Base-by-base conservation (phyloP, 305 asterid species). In the Rubia tinctorum region DNA sequence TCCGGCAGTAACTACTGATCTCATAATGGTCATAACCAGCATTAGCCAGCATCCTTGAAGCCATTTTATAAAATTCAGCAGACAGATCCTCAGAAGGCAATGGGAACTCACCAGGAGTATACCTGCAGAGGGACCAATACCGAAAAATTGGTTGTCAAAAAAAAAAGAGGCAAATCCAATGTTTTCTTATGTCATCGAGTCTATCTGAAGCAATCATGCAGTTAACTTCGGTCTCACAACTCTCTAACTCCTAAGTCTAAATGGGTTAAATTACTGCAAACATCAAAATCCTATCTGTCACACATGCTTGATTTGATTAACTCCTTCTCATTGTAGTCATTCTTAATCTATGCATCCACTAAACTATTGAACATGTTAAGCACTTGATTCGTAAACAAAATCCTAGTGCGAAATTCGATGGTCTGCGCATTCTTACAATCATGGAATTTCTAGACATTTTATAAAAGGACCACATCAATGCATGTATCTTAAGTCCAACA, bases 1-100 rank as follows among this genome's bases (percentile, higher is more conserved):
- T 80, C 82, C 81, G 90, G 89, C 93, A 76, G 85, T 90, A 91
- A 74, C 99, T 94, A 68, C 99, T 94, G 74, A 94, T 89, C 82
- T 94, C 99, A 20, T 91, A 94, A 78, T 94, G 99, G 63, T 88
- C 87, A 71, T 88, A 94, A 60, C 96, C 97, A 61, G 93, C 93
- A 15, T 78, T 76, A 11, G 81, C 59, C 51, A 94, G 91, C 86
- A 84, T 84, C 76, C 83, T 77, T 59, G 99, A 91, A 75, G 97
- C 97, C 82, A 49, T 87, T 84, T 73, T 87, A 83, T 94, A 94
- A 25, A 88, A 88, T 71, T 90, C 96, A 7, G 99, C 96, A 6
- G 99, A 88, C 65, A 83, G 90, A 62, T 86, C 84, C 82, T 94
- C 97, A 25, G 90, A 87, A 74, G 99, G 99, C 80, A 94, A 83